Evolutionary conservation across 495 filamentous ascomycete genomes (phyloP), one percentile per base, ranked within the genome.

Genomic region (Lasiosphaeris hirsuta): DNA sequence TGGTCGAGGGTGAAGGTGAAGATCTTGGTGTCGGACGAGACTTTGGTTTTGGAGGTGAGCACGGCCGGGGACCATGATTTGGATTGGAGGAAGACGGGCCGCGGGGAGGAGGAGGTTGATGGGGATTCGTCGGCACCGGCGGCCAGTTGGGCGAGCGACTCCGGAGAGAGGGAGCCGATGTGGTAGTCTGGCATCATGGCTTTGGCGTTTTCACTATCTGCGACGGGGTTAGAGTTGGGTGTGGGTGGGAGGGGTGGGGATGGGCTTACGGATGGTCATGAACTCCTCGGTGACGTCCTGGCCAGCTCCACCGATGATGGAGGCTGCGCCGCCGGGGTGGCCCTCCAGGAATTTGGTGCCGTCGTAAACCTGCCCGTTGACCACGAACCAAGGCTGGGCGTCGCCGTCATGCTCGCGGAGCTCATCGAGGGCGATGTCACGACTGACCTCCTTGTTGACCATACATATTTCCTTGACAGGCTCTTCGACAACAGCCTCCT

Each of bases 281-380:
- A 97, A 97, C 63, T 97, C 93, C 62, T 97, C 93, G 0, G 88
- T 89, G n/a, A 80, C 84, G 75, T 97, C 92, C 57, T 89, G 76
- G 2, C 89, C 92, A 15, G 92, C 93, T 2, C 87, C 90, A 43
- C 86, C 85, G 54, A 86, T 83, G 67, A 97, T 97, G 68, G 90
- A 95, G 55, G 88, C 83, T 4, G 90, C 91, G 51, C 93, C 93
- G 44, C 93, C 93, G 2, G 93, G 93, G 73, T 97, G 93, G 9
- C 81, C 89, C 60, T 91, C 81, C 7, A 97, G 74, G 69, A 96
- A 97, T 8, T 67, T 70, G 4, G 90, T 92, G 5, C 92, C 93
- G 69, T 96, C 87, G 66, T 97, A 97, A 13, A 97, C 93, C 62
- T 97, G 86, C 0, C 92, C 90, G 60, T 94, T 87, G 9, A 97